Percentiles rank a stretch among this genome's conserved stretches.
These are phyloP conservation scores for Coniferiporia sulphurascens DNA, from an alignment of 1,284 basidiomycete genomes.

Conservation along the genomic window DNA sequence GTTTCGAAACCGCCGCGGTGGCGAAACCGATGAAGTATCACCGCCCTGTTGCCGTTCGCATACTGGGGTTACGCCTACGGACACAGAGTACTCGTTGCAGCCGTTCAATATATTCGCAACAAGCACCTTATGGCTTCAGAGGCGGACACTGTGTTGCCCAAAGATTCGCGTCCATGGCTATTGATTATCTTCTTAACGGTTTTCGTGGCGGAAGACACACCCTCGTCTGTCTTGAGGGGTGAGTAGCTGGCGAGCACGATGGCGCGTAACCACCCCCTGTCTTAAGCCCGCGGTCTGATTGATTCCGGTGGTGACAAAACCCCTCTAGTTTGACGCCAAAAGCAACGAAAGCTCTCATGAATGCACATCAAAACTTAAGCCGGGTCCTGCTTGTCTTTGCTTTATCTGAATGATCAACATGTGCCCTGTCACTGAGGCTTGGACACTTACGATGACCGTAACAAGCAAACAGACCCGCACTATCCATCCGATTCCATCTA, in stretches of 20 bases:
- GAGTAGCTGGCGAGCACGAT: too few relatives aligned
- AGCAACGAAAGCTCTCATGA: constrained; percentile 76
- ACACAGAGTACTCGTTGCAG: constrained; percentile 83
- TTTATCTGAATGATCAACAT: too few relatives aligned
- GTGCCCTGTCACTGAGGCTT: too few relatives aligned
- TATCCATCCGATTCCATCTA: too few relatives aligned
- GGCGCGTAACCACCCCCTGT: too few relatives aligned
- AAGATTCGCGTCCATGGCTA: constrained; percentile 38
- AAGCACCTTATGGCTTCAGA: constrained; percentile 34
- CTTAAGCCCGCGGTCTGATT: too few relatives aligned
- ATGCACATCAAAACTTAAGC: too few relatives aligned
- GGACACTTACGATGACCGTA: too few relatives aligned
- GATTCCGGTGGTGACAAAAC: too few relatives aligned
- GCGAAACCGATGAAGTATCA: constrained; percentile 60
- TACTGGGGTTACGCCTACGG: constrained; percentile 87
- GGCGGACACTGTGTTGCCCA: background rate
- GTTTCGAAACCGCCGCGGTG: constrained; percentile 48
- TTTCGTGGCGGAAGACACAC: constrained; percentile 61
- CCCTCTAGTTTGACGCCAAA: too few relatives aligned
- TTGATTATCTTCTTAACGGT: constrained; percentile 48
- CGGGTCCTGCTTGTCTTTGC: too few relatives aligned
- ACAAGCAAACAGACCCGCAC: too few relatives aligned
- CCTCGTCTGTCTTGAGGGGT: constrained; percentile 78
- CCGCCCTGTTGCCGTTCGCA: constrained; percentile 47
- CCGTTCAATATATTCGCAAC: constrained; percentile 87